Percentiles rank a stretch among this genome's conserved stretches.
These are phyloP conservation scores for Boletus sensibilis DNA, from an alignment of 768 basidiomycete genomes.

Conservation along the genomic window DNA sequence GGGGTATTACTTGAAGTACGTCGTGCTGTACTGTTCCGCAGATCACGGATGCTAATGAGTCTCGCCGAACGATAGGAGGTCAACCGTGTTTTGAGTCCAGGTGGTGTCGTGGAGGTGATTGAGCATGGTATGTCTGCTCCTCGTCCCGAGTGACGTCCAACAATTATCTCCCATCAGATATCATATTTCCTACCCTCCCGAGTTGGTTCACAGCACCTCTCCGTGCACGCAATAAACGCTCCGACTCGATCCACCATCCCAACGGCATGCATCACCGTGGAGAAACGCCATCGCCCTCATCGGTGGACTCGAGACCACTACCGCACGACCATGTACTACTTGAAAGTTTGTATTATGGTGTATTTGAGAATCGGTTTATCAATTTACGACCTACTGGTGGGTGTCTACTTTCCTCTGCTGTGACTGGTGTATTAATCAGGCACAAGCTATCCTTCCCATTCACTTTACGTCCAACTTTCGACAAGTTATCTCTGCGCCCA, in stretches of 20 bases:
- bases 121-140: slow-evolving; percentile 58
- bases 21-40: not conserved
- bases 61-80: slow-evolving; percentile 54
- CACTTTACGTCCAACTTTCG: slow-evolving; percentile 73
- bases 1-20: slow-evolving; percentile 61
- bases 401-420: slow-evolving; percentile 13
- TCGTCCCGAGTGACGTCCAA: not conserved
- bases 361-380: slow-evolving; percentile 71
- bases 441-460: slow-evolving; percentile 60
- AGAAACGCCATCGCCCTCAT: slow-evolving; percentile 30
- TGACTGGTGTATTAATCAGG: slow-evolving; percentile 7
- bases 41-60: not conserved
- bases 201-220: slow-evolving; percentile 76
- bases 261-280: slow-evolving; percentile 41
- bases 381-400: slow-evolving; percentile 67
- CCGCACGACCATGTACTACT: slow-evolving; percentile 69
- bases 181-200: slow-evolving; percentile 73
- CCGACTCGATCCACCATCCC: slow-evolving; percentile 51
- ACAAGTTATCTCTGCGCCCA: slow-evolving; percentile 59
- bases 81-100: slow-evolving; percentile 64
- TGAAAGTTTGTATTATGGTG: slow-evolving; percentile 62
- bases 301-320: slow-evolving; percentile 37
- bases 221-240: slow-evolving; percentile 48
- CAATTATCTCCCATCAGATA: slow-evolving; percentile 44
- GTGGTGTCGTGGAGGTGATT: slow-evolving; percentile 67